Base-by-base conservation (phyloP, 140 eudicot species). In the Erigeron philadelphicus region DNA sequence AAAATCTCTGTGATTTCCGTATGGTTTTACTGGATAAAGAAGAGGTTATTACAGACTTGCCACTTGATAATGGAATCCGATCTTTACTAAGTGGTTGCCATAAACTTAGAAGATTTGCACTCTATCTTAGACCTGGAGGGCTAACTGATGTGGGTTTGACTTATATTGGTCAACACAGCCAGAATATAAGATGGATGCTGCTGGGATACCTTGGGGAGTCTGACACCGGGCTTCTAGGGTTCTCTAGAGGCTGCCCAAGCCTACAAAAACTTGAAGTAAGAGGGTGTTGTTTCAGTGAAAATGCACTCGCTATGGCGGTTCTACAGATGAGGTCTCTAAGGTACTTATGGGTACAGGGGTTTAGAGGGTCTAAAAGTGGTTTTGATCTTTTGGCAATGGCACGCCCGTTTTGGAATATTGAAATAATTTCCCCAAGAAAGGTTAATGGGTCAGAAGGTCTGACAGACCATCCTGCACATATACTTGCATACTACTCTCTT, bases 291-390 rank as follows among this genome's bases (percentile, higher is more conserved):
- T 92, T 92, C 53, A 92, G 93, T 59, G 98, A 89, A 73, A 72
- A 70, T 7, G 98, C 96, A 41, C 68, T 92, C 64, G 96, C 98
- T 9, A 31, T 50, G 60, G 96, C 96, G 21, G 90, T 79, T 18
- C 47, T 78, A 67, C 84, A 81, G 71, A 61, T 92, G 82, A 68
- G 72, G 35, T 83, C 96, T 56, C 45, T 92, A 19, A 84, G 90
- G 71, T 92, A 92, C 79, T 65, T 92, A 73, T 92, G 98, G 98
- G 98, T 92, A n/a, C 96, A 92, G 72, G 96, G 96, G 8, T 92
- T 83, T 61, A 71, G 83, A 49, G 84, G 81, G 23, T 87, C 93
- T 6, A 68, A 47, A 48, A 70, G 59, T 45, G 87, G 86, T 25
- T 76, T 61, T 43, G 97, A 78, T 81, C 75, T 90, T 16, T 71